Base-by-base conservation (phyloP, 2,329 filamentous ascomycete species). In the Cordyceps tenuipes region DNA sequence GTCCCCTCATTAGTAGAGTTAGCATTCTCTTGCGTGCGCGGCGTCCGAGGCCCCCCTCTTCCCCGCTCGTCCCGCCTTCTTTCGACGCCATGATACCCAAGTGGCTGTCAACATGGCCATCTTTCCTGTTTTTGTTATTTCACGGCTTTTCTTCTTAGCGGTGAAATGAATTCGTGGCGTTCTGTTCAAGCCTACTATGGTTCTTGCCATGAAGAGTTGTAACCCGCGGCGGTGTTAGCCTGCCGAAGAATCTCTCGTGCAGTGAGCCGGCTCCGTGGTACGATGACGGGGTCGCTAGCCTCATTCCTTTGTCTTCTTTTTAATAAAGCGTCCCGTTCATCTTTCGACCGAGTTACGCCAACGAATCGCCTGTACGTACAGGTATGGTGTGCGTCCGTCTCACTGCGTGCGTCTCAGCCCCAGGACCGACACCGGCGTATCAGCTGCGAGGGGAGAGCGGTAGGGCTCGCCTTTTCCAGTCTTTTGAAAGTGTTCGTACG, bases 361-460 rank as follows among this genome's bases (percentile, higher is more conserved):
- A 43, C 15, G 41, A 43, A 17, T 43, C 15, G 2, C 15, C 41
- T 15, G 41, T n/a, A 3, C 26, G 5, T 15, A 36, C 34, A 36
- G 34, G 34, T 10, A 13, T 36, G 34, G 34, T 13, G 34, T 36
- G 34, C 34, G 34, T 36, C 34, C 34, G 55, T 58, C 55, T 58
- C 34, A 43, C 56, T 49, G n/a, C 36, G n/a, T 52, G 56, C 46
- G 29, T 17, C 17, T 58, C 56, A 58, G 56, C 56, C 56, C 48
- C 56, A 58, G 48, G 48, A 58, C 56, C 56, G 56, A 58, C 56
- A 48, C 56, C 56, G 48, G 55, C 56, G 47, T 48, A 58, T 57
- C 36, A 23, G 31, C 55, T n/a, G 34, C 36, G 34, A 23, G 53
- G 21, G 29, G 55, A 43, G 55, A 29, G 29, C 29, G 56, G 44